A percentile compares a stretch with the other conserved stretches of the same genome.
These are phyloP conservation scores for Spathaspora arborariae DNA, from an alignment of 805 yeast genomes.

Conservation along the genomic window DNA sequence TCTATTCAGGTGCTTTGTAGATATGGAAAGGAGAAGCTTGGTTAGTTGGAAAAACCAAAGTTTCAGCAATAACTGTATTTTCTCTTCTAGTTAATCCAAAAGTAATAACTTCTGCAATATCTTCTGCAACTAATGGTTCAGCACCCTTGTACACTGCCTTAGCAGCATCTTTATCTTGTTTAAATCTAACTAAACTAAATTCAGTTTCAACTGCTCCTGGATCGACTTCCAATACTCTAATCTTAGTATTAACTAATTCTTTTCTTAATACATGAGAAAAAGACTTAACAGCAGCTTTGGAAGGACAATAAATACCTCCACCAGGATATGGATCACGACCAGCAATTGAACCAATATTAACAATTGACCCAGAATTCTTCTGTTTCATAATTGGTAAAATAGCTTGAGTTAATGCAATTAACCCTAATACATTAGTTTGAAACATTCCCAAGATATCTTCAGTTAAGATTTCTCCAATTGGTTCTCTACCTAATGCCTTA, in stretches of 20 bases:
- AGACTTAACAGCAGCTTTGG: constrained; percentile 69
- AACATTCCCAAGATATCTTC: constrained; percentile 72
- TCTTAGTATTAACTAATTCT: constrained; percentile 66
- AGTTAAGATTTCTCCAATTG: constrained; percentile 64
- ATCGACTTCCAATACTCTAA: constrained; percentile 69
- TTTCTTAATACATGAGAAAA: constrained; percentile 70
- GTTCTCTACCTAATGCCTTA: constrained; percentile 74
- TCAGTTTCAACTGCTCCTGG: constrained; percentile 83
- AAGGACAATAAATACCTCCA: constrained; percentile 74
- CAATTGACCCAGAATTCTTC: constrained; percentile 69
- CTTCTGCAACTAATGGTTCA: constrained; percentile 68
- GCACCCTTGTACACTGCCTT: constrained; percentile 63
- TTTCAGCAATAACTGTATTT: constrained; percentile 75
- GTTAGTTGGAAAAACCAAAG: constrained; percentile 77
- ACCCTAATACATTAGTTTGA: constrained; percentile 82
- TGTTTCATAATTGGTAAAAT: constrained; percentile 67
- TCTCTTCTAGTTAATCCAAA: constrained; percentile 64
- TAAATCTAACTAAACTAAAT: constrained; percentile 60
- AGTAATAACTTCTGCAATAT: constrained; percentile 71
- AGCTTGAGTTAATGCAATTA: constrained; percentile 79
- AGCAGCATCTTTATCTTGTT: constrained; percentile 60
- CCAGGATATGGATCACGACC: constrained; percentile 79
- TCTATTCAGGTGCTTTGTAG: constrained; percentile 20
- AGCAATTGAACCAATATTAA: constrained; percentile 73
- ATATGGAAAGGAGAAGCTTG: constrained; percentile 78